phyloP scores from a whole-genome alignment of 495 filamentous ascomycete species.

The Sordaria brevicollis region DNA sequence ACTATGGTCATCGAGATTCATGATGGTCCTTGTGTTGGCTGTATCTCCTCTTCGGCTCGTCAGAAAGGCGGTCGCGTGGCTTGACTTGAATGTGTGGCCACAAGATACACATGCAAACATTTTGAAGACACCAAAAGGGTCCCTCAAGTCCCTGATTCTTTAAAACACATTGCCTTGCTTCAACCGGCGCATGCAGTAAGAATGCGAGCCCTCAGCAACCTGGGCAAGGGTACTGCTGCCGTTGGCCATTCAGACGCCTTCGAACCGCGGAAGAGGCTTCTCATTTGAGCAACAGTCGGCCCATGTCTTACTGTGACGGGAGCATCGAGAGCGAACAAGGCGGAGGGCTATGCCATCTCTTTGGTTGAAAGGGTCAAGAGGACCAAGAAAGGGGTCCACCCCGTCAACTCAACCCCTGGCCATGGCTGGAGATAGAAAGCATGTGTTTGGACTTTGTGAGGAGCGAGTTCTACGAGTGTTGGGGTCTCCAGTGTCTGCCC shows the following conservation, averaged over 20 bases:
- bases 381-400: neutral
- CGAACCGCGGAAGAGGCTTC: neutral
- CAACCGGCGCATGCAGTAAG: neutral
- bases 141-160: neutral
- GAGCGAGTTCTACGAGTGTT: no score
- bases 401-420: neutral
- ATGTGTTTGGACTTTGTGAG: no score
- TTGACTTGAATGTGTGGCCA: neutral
- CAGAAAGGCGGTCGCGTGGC: neutral
- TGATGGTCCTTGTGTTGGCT: neutral
- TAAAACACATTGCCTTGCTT: neutral
- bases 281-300: neutral
- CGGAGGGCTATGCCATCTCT: neutral
- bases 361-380: neutral
- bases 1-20: neutral
- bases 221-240: neutral
- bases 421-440: neutral
- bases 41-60: no score
- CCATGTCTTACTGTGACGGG: neutral
- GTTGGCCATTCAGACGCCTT: neutral
- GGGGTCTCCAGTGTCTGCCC: neutral
- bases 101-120: neutral
- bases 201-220: neutral
- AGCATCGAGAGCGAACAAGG: neutral
- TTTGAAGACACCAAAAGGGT: neutral